phyloP scores from a whole-genome alignment of 495 filamentous ascomycete genomes.

The Aspergillus olivimuriae region DNA sequence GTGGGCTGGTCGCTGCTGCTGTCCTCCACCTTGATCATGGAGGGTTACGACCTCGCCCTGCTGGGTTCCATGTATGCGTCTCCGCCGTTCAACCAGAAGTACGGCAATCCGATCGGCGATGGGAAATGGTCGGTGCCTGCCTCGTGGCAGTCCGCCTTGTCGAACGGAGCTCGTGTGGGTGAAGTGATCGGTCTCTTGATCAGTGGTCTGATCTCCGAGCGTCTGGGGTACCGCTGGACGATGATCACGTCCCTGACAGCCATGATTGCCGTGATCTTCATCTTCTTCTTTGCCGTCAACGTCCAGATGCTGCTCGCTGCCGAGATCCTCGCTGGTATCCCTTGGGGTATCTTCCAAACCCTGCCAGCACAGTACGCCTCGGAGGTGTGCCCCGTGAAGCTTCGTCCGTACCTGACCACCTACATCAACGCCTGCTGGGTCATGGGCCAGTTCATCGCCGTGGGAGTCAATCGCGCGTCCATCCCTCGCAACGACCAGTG shows the following conservation, averaged over 20 bases:
- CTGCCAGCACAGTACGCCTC: conserved; percentile 65
- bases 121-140: conserved; percentile 37
- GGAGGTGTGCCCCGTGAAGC: conserved; percentile 62
- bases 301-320: conserved; percentile 55
- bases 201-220: conserved; percentile 59
- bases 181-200: conserved; percentile 63
- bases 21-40: conserved; percentile 43
- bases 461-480: conserved; percentile 57
- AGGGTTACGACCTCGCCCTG: conserved; percentile 42
- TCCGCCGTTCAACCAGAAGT: conserved; percentile 31
- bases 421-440: conserved; percentile 75
- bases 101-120: conserved; percentile 21
- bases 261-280: conserved; percentile 54
- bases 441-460: conserved; percentile 60
- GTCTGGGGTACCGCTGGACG: conserved; percentile 57
- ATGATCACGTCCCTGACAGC: conserved; percentile 51
- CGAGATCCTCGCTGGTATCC: conserved; percentile 65
- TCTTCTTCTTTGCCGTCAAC: conserved; percentile 62
- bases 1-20: conserved; percentile 40
- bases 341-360: conserved; percentile 72
- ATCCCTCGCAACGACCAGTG: conserved; percentile 43
- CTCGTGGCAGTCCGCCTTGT: conserved; percentile 61
- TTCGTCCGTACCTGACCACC: conserved; percentile 63
- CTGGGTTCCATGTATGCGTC: conserved; percentile 33
- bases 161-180: conserved; percentile 50